Evolutionary conservation across 73 alveolate genomes (phyloP).

Genomic region (Tetrahymena malaccensis): DNA sequence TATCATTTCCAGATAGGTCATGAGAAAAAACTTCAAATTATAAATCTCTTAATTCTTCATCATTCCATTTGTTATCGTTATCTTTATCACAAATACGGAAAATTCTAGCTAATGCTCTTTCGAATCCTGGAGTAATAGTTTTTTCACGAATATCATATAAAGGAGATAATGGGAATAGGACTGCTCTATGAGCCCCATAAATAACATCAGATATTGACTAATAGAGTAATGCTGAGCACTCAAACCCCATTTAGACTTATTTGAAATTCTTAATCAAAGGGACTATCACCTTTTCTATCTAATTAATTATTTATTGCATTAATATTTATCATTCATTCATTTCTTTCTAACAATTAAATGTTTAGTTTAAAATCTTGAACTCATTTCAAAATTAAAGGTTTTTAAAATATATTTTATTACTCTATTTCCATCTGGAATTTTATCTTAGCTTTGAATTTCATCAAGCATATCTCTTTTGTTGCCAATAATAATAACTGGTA

Average conservation of each 20-base stretch:
- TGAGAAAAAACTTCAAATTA: constrained; percentile 21
- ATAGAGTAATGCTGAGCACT: constrained; percentile 4
- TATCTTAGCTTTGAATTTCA: not conserved
- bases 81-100: constrained; percentile 35
- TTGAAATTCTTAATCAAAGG: not conserved
- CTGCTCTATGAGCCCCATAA: constrained; percentile 40
- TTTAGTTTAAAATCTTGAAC: too few species aligned
- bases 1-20: constrained; percentile 8
- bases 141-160: constrained; percentile 8
- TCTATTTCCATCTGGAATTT: not conserved
- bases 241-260: constrained; percentile 39
- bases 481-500: not conserved
- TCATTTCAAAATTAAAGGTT: too few species aligned
- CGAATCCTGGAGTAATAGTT: constrained; percentile 10
- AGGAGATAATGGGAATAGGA: constrained; percentile 32
- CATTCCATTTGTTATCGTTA: constrained; percentile 34
- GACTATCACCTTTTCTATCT: not conserved
- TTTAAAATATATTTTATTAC: not conserved
- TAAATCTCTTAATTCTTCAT: constrained; percentile 16
- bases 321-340: too few species aligned
- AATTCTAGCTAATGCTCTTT: constrained; percentile 31
- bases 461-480: not conserved
- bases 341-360: too few species aligned
- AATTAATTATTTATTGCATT: not conserved
- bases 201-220: constrained; percentile 29